Evolutionary conservation across 768 basidiomycete genomes (phyloP), one percentile per base, ranked within the genome.

Genomic region (Pulveroboletus sp.): DNA sequence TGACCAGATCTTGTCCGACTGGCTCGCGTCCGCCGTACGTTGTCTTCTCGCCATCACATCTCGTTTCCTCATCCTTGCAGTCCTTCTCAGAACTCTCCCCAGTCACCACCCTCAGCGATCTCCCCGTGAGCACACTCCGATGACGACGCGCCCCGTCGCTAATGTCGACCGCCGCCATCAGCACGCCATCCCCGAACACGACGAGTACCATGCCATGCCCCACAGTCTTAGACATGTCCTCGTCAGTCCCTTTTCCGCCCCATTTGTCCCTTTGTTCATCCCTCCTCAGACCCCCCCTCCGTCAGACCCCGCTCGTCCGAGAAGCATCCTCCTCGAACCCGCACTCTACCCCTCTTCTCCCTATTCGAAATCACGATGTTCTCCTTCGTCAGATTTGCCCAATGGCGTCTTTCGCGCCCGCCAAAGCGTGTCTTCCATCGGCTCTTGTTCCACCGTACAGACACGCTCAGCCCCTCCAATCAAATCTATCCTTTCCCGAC

Each of bases 401-500:
- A 40, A 52, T 38, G 56, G 43, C 8, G 32, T 62, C 25, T 47
- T 40, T 25, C 71, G 69, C 20, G 61, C 68, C 10, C 47, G 70
- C 33, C 66, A 65, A 31, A 68, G 74, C 34, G 64, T 69, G 4
- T 75, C 75, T 17, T 77, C 75, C 27, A 65, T 74, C 12, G 59
- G 57, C 19, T 67, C 66, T 10, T 66, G 54, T 37, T 67, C 66
- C 11, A 65, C 67, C 42, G 36, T 53, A 17, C 65, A 68, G 9
- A 60, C 65, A 2, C 53, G 54, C 35, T 52, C 59, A 10, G 16
- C 41, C 4, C 40, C 42, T 13, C 60, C 56, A 16, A 70, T 75
- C 25, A 82, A 78, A 59, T 84, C 82, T 5, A 85, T 85, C 48
- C 73, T 86, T 35, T 72, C 79, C 34, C 78, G 73, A 45, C 75